Base-by-base conservation (phyloP, 176 grass and related monocot genomes). In the Otatea glauca region DNA sequence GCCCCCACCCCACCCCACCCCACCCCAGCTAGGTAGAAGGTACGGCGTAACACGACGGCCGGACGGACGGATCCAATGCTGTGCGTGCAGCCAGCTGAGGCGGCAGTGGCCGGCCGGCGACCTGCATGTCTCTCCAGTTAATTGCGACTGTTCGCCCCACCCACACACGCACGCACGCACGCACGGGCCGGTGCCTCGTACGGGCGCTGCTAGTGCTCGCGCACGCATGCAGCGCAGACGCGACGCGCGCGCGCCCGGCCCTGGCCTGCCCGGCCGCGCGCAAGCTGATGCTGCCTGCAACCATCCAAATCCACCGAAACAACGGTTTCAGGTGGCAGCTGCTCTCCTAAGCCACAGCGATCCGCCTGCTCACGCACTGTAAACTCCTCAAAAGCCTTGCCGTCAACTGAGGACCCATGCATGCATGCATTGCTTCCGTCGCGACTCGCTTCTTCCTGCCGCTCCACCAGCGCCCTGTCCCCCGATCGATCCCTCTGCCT, bases 251-350 rank as follows among this genome's bases (percentile, higher is more conserved):
- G 9, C 55, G 14, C 7, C 49, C 59, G 12, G 27, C 48, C 48
- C 78, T 39, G 65, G 29, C 62, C 5, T 1, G 70, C 3, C 61
- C 18, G 56, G n/a, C n/a, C 58, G 55, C 56, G 56, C 21, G 39
- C 29, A 2, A 21, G 13, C 71, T 20, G 39, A 12, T 9, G 38
- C 67, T 49, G 68, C 68, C 29, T 75, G 72, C 29, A 21, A 12
- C 25, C 35, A 67, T 78, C 75, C 70, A 68, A 67, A 62, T 80
- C 61, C 45, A 35, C 35, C 76, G 62, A 58, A 87, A 74, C 79
- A 90, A 86, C 88, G 84, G 88, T 79, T 86, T 87, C 79, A 87
- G 88, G 67, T 86, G 59, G 84, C 88, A 90, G 83, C 24, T 86
- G 88, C 88, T 87, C 68, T 47, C 88, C 74, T 68, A 74, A 78